These are phyloP conservation scores for Nigrograna mackinnonii DNA, from an alignment of 2,329 filamentous ascomycete genomes.

Conservation along the genomic window DNA sequence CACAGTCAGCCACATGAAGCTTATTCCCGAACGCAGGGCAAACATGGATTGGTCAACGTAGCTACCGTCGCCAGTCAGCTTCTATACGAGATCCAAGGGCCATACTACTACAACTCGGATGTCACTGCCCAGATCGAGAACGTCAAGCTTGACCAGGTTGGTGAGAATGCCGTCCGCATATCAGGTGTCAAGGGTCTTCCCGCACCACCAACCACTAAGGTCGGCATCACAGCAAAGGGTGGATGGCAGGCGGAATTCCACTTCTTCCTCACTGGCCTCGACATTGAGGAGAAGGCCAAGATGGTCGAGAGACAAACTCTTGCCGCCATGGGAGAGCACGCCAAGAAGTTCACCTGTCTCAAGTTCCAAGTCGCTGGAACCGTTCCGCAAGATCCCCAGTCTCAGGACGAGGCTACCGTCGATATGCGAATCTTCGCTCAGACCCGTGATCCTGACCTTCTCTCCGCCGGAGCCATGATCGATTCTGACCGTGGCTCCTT, in stretches of 20 bases:
- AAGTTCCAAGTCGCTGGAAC: constrained; percentile 41
- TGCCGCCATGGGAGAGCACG: constrained; percentile 38
- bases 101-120: constrained; percentile 46
- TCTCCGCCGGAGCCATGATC: constrained; percentile 17
- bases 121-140: constrained; percentile 41
- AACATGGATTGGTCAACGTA: constrained; percentile 42
- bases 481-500: constrained; percentile 22
- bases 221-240: constrained; percentile 48
- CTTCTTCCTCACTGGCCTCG: constrained; percentile 48
- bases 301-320: constrained; percentile 43
- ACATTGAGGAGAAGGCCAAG: constrained; percentile 47
- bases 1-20: no score
- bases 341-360: constrained; percentile 39
- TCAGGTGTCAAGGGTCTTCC: constrained; percentile 34
- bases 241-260: constrained; percentile 52
- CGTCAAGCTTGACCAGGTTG: constrained; percentile 31
- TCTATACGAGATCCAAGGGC: constrained; percentile 49
- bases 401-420: constrained; percentile 27
- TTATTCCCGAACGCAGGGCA: constrained; percentile 5
- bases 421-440: constrained; percentile 29
- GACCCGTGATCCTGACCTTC: constrained; percentile 16
- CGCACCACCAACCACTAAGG: constrained; percentile 39
- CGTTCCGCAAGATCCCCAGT: constrained; percentile 19
- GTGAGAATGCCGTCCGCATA: constrained; percentile 32
- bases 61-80: constrained; percentile 35